phyloP scores from a whole-genome alignment of 2,329 filamentous ascomycete genomes.

The Chaetomiaceae sp. region DNA sequence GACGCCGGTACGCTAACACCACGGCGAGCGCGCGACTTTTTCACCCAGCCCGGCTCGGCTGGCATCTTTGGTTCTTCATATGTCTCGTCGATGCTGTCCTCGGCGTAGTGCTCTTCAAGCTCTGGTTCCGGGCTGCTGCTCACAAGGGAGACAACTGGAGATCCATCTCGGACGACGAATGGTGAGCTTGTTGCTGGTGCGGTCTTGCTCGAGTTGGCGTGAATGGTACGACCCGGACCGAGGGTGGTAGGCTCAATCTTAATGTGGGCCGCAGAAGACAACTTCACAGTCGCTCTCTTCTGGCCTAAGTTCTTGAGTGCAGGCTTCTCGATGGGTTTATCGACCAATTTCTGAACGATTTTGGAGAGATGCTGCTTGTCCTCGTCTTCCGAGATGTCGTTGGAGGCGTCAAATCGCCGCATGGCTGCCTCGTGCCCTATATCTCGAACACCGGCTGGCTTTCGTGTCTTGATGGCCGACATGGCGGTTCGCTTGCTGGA shows the following conservation, averaged over 20 bases:
- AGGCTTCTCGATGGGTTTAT: conserved; percentile 25
- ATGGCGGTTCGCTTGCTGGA: conserved; percentile 28
- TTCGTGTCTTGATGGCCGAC: conserved; percentile 28
- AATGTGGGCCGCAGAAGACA: background rate
- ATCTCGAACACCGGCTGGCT: conserved; percentile 30
- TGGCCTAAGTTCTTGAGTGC: conserved; percentile 3
- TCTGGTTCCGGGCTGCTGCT: conserved; percentile 33
- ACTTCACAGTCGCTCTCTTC: background rate
- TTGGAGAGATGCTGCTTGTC: conserved; percentile 23
- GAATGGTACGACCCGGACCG: background rate
- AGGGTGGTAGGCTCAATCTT: conserved; percentile 12
- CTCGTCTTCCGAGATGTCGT: conserved; percentile 28
- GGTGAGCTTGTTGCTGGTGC: background rate
- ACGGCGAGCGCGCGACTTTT: conserved; percentile 17
- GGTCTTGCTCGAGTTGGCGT: background rate
- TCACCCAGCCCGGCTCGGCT: conserved; percentile 21
- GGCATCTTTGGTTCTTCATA: conserved; percentile 16
- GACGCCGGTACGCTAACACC: conserved; percentile 13
- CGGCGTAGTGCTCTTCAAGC: conserved; percentile 35
- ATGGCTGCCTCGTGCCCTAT: conserved; percentile 43
- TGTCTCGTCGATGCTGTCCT: conserved; percentile 38
- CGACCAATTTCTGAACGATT: conserved; percentile 14
- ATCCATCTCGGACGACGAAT: conserved; percentile 34
- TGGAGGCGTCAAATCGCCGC: conserved; percentile 36
- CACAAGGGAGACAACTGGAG: conserved; percentile 37